Evolutionary conservation across 257 asterid genomes (phyloP), one percentile per base, ranked within the genome.

Genomic region (Scutellaria minor): DNA sequence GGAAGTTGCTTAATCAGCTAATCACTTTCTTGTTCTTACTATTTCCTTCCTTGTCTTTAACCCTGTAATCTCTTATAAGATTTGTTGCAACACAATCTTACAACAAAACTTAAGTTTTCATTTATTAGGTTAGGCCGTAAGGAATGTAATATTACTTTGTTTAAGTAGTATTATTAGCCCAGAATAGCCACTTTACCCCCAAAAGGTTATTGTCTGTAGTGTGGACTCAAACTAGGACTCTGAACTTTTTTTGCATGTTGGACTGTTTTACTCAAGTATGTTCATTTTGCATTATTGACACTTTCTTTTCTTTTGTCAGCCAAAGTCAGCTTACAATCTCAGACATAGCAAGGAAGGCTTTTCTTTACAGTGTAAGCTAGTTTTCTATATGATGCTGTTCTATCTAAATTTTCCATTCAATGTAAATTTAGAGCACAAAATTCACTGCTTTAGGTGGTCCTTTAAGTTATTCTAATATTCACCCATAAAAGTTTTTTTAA

Each of bases 271-370:
- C n/a, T 14, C 44, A 12, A 14, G 46, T 13, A 39, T 60, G 9
- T 39, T 57, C 15, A 60, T 37, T 62, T 14, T 41, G 24, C 48
- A 68, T 68, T 61, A 75, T 22, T 83, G 74, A 74, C 70, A 61
- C 40, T 73, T 75, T 39, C 73, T 73, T 78, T 42, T 75, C 51
- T 71, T 77, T 60, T 74, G 66, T 56, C 96, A 92, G 99, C 77
- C 97, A 95, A 80, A 85, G 88, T 81, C 97, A 95, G 78, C 88
- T 92, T 74, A 95, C 98, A 73, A 89, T 95, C 79, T 83, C 99
- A 55, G 99, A 95, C 82, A 87, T 95, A 70, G 99, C 99, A 62
- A 83, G 99, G 81, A 95, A 92, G 84, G 99, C 98, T 67, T 95
- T 95, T 82, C 98, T 95, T 72, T 92, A 88, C 86, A 95, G 99